These are phyloP conservation scores for Annulohypoxylon maeteangense DNA, from an alignment of 495 filamentous ascomycete species.

Conservation along the genomic window DNA sequence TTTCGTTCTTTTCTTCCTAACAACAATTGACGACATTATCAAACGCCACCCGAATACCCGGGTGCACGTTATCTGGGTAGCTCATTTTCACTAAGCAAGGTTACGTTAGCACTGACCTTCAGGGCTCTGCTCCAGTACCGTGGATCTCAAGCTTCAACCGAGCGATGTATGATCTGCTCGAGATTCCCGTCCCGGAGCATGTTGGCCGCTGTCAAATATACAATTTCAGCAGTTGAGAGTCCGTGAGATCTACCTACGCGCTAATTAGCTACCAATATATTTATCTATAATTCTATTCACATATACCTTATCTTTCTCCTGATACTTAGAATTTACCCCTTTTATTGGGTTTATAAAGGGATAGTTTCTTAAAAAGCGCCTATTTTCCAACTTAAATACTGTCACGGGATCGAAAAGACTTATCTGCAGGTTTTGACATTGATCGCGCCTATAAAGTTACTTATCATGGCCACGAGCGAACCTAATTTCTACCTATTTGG, in stretches of 20 bases:
- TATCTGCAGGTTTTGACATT: neutral
- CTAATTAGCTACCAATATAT: neutral
- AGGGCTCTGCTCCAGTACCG: neutral
- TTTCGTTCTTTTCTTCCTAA: neutral
- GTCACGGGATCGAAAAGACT: neutral
- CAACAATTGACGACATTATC: neutral
- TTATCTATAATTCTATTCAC: neutral
- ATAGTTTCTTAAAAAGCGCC: neutral
- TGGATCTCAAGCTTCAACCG: neutral
- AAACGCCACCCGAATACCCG: neutral
- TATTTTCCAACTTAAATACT: neutral
- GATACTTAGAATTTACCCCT: neutral
- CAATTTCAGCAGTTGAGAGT: neutral
- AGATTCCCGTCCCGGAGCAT: neutral
- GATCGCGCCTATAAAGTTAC: neutral
- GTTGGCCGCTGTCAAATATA: neutral
- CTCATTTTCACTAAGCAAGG: neutral
- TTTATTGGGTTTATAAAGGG: neutral
- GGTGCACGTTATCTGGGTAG: neutral
- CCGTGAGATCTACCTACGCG: neutral
- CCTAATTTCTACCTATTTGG: constrained; percentile 56
- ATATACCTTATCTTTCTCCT: neutral
- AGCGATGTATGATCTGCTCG: constrained; percentile 1
- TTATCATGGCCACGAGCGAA: constrained; percentile 1
- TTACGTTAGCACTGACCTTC: constrained; percentile 10